Evolutionary conservation across 225 moss, liverwort and hornwort genomes (phyloP).

Genomic region (Marchantia paleacea): DNA sequence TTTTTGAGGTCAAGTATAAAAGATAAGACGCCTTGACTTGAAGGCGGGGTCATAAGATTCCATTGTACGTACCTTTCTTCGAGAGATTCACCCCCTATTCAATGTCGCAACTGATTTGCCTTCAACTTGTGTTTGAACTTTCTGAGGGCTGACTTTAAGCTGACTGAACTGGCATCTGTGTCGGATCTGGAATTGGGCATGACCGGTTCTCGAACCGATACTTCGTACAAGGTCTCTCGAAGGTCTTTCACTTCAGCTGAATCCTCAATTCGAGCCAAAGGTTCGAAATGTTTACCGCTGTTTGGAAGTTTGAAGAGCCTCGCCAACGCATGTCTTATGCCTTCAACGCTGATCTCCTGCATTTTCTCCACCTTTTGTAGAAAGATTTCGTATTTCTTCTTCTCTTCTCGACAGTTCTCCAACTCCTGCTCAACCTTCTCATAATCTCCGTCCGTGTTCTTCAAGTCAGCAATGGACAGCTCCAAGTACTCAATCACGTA

Average conservation of each 20-base stretch:
- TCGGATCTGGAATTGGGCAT: not conserved
- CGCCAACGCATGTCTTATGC: conserved; percentile 14
- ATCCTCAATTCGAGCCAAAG: conserved; percentile 13
- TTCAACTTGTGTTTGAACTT: not conserved
- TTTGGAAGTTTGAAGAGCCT: conserved; percentile 19
- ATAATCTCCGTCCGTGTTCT: conserved; percentile 8
- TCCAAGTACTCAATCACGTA: conserved; percentile 22
- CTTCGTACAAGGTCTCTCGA: conserved; percentile 21
- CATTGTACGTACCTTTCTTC: not conserved
- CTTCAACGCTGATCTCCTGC: conserved; percentile 18
- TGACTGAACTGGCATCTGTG: not conserved
- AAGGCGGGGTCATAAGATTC: not conserved
- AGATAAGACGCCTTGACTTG: not conserved
- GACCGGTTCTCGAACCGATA: not conserved
- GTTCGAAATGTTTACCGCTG: conserved; percentile 15
- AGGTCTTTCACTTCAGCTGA: not conserved
- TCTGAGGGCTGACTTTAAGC: conserved; percentile 1
- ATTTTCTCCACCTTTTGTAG: conserved; percentile 16
- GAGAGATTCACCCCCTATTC: not conserved
- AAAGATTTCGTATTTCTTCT: conserved; percentile 12
- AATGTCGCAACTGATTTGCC: not conserved
- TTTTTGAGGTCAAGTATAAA: not conserved
- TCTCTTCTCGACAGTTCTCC: conserved; percentile 12
- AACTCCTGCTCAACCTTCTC: conserved; percentile 17
- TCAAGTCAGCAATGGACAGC: conserved; percentile 22